Evolutionary conservation across 768 basidiomycete genomes (phyloP).

Genomic region (Exsudoporus frostii): DNA sequence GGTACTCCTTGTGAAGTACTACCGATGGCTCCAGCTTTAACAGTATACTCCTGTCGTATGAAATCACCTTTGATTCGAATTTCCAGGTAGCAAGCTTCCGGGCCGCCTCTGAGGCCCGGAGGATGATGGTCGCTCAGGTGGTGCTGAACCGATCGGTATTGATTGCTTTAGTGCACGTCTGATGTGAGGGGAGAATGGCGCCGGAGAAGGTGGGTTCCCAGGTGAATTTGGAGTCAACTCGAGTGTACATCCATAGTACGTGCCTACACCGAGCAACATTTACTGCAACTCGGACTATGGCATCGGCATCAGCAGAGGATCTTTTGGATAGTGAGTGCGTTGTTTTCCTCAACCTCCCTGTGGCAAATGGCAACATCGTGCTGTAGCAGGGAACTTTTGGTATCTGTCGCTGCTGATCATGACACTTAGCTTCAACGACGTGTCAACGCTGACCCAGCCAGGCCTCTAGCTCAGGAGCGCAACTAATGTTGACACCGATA

Average conservation of each 20-base stretch:
- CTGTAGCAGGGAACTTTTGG: conserved; percentile 52
- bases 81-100: conserved; percentile 78
- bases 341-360: too few relatives aligned
- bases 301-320: conserved; percentile 66
- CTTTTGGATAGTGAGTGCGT: conserved; percentile 60
- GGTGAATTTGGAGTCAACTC: not conserved
- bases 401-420: not conserved
- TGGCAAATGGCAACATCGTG: conserved; percentile 71
- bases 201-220: conserved; percentile 60
- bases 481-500: conserved; percentile 52
- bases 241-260: conserved; percentile 50
- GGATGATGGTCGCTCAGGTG: conserved; percentile 66
- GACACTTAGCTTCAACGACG: conserved; percentile 59
- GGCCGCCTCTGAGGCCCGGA: conserved; percentile 69
- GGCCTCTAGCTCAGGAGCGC: conserved; percentile 63
- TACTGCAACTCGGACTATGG: conserved; percentile 76
- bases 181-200: conserved; percentile 70
- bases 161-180: conserved; percentile 72
- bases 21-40: conserved; percentile 54
- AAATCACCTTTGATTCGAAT: conserved; percentile 61
- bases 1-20: conserved; percentile 66
- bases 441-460: conserved; percentile 54
- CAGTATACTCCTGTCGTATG: conserved; percentile 71
- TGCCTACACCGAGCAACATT: conserved; percentile 59
- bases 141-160: conserved; percentile 55